phyloP scores from a whole-genome alignment of 2,329 filamentous ascomycete species.

The Cladosporium sphaerospermum region DNA sequence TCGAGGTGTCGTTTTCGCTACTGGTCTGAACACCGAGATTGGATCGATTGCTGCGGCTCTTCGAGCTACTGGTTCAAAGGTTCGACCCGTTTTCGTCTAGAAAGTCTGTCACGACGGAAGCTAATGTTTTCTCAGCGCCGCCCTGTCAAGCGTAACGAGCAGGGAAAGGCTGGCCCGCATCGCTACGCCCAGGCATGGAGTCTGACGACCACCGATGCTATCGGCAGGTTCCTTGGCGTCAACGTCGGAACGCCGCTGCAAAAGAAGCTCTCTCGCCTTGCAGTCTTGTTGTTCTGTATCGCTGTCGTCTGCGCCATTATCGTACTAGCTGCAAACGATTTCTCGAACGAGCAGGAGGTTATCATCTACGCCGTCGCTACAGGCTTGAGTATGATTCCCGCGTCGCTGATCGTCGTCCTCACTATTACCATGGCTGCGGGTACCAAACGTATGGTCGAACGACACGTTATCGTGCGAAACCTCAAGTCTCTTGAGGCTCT shows the following conservation, averaged over 20 bases:
- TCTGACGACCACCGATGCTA: constrained; percentile 50
- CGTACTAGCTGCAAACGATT: constrained; percentile 57
- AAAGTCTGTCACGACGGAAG: not conserved
- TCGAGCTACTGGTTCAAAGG: constrained; percentile 44
- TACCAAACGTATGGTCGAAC: constrained; percentile 57
- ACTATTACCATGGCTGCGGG: constrained; percentile 47
- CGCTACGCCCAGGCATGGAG: constrained; percentile 44
- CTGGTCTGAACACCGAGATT: constrained; percentile 69
- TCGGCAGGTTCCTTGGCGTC: constrained; percentile 60
- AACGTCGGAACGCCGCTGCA: constrained; percentile 77
- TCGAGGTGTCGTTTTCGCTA: constrained; percentile 61
- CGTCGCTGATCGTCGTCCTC: constrained; percentile 37
- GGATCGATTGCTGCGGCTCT: constrained; percentile 67
- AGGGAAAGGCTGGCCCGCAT: constrained; percentile 28
- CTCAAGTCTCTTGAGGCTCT: constrained; percentile 61
- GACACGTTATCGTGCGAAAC: constrained; percentile 60
- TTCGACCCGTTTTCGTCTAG: not conserved
- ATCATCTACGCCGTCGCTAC: constrained; percentile 61
- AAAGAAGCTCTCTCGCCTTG: constrained; percentile 78
- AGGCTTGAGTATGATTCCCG: constrained; percentile 57
- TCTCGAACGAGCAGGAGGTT: constrained; percentile 49
- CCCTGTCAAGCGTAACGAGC: constrained; percentile 34
- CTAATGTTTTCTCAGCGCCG: constrained; percentile 34
- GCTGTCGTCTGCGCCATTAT: constrained; percentile 65
- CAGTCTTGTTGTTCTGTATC: constrained; percentile 69